phyloP scores from a whole-genome alignment of 352 stramenopile species.

The Pythium phragmiticola region DNA sequence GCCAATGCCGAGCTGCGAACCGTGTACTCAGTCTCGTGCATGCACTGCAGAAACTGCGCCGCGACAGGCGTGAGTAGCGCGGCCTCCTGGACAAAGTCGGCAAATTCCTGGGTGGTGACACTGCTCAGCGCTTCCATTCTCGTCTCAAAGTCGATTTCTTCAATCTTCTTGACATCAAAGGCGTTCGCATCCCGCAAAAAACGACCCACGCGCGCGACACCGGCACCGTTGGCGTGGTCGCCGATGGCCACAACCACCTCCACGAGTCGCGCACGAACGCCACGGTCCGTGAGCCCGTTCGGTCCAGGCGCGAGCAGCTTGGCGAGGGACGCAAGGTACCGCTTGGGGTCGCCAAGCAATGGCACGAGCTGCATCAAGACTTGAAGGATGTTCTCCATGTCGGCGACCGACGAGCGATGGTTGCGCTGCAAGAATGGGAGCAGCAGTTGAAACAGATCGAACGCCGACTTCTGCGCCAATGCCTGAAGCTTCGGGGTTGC shows the following conservation, averaged over 20 bases:
- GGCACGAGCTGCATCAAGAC: slow-evolving; percentile 78
- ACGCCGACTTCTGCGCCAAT: slow-evolving; percentile 40
- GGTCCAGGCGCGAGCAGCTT: slow-evolving; percentile 72
- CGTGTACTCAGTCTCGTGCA: slow-evolving; percentile 85
- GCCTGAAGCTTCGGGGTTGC: slow-evolving; percentile 24
- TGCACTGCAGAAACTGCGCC: slow-evolving; percentile 76
- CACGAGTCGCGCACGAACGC: slow-evolving; percentile 61
- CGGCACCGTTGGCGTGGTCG: slow-evolving; percentile 31
- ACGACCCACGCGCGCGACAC: slow-evolving; percentile 40
- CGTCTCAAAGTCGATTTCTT: slow-evolving; percentile 84
- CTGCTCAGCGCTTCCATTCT: slow-evolving; percentile 72
- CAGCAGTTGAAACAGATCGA: slow-evolving; percentile 84
- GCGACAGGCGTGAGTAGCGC: slow-evolving; percentile 73
- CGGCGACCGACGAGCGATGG: slow-evolving; percentile 63
- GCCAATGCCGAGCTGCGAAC: slow-evolving; percentile 71
- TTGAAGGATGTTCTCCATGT: slow-evolving; percentile 82
- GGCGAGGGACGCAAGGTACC: slow-evolving; percentile 73
- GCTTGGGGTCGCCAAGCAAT: slow-evolving; percentile 65
- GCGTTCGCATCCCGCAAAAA: slow-evolving; percentile 71
- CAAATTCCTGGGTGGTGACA: slow-evolving; percentile 66
- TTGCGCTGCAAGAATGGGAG: slow-evolving; percentile 84
- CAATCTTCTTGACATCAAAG: slow-evolving; percentile 74
- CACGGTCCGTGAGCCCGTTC: slow-evolving; percentile 69
- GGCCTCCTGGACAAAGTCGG: slow-evolving; percentile 52
- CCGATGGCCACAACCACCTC: slow-evolving; percentile 69